Evolutionary conservation across 495 filamentous ascomycete species (phyloP), one percentile per base, ranked within the genome.

Genomic region (Eremomyces bilateralis): DNA sequence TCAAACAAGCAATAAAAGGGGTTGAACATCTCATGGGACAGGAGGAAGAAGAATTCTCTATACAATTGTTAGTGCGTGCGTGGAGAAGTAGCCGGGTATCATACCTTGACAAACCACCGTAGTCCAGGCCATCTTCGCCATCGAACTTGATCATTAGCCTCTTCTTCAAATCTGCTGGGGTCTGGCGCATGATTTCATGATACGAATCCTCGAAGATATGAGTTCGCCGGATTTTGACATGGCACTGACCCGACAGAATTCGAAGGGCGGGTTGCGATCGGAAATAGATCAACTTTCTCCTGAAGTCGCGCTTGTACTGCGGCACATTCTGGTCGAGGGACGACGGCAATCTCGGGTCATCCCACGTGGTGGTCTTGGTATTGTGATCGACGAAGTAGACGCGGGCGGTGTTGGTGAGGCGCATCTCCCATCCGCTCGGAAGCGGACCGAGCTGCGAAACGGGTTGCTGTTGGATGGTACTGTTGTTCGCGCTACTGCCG

Each of bases 1-100:
- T 99, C 88, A 62, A 99, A 99, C 30, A 99, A 66, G 58, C 88
- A 99, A 61, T 99, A 99, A 61, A 99, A 99, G 35, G 88, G 88
- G 56, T 99, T 99, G 60, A 99, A 99, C 88, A 99, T 99, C 63
- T 99, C 88, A 58, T 99, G 88, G n/a, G 88, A 95, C 27, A 99
- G 70, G 37, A 99, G 65, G 73, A 95, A 99, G 68, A 99, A 99
- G 63, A 95, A 99, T 58, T 99, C 88, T 67, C 88, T 76, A 49
- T 39, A 13, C 15, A 11, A 35, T 35, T 40, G 59, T 27, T 27
- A 27, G 24, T 13, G 13, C 24, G 13, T 13, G 24, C 6, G 8
- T 27, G 24, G 24, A 27, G 8, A 8, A 13, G 6, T 13, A 6
- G 24, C 24, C 8, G 13, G 6, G 8, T 16, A 15, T 21, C 40